Evolutionary conservation across 768 basidiomycete genomes (phyloP).

Genomic region (Chalciporus piperatus): DNA sequence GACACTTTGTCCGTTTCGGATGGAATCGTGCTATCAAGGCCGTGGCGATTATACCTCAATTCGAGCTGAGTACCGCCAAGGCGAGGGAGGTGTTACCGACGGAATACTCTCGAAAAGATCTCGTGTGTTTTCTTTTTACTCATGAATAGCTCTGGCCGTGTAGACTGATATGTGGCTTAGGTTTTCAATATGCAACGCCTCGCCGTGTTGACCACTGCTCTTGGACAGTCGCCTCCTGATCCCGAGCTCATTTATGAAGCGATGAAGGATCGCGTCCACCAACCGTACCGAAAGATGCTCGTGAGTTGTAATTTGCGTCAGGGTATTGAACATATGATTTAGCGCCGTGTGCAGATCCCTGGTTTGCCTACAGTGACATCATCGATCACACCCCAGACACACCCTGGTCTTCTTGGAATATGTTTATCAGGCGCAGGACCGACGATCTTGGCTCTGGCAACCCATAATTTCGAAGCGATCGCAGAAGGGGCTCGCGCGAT

Average conservation of each 20-base stretch:
- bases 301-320: conserved; percentile 42
- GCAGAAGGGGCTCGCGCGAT: conserved; percentile 77
- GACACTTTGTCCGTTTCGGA: conserved; percentile 87
- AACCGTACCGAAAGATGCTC: conserved; percentile 88
- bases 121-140: conserved; percentile 46
- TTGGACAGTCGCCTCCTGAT: conserved; percentile 88
- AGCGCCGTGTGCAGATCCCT: conserved; percentile 65
- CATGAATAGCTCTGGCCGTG: neutral
- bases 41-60: conserved; percentile 90
- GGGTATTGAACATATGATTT: neutral
- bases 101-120: conserved; percentile 83
- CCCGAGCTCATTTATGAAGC: conserved; percentile 97
- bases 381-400: conserved; percentile 79
- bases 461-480: conserved; percentile 77
- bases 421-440: conserved; percentile 98
- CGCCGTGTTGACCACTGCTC: conserved; percentile 92
- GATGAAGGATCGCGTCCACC: conserved; percentile 98
- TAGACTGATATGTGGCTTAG: conserved; percentile 39
- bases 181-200: conserved; percentile 97
- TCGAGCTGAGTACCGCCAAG: conserved; percentile 94
- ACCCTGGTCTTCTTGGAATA: conserved; percentile 94
- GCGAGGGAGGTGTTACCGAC: conserved; percentile 87
- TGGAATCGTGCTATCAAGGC: conserved; percentile 88
- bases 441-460: conserved; percentile 94
- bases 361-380: conserved; percentile 92